Conservation (phyloP, 208 protist genomes). For the Acanthamoeba triangularis region DNA sequence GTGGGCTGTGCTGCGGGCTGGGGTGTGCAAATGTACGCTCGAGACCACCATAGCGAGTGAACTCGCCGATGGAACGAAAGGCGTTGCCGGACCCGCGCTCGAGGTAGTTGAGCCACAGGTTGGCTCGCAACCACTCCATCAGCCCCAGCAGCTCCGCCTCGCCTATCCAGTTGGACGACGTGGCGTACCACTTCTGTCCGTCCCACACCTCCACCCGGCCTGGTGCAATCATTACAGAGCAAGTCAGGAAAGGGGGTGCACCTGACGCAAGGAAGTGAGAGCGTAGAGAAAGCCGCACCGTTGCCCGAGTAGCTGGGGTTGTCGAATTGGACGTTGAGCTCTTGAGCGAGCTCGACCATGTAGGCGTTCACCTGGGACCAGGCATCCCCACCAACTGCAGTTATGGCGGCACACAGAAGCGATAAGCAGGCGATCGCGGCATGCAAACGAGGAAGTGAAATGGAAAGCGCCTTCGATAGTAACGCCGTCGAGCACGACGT, state of each 20-base stretch:
- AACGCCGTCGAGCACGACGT: constrained; percentile 21
- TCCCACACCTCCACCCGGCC: constrained; percentile 13
- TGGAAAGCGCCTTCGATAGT: background rate
- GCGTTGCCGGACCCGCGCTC: background rate
- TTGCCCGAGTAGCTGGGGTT: constrained; percentile 57
- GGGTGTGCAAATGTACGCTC: background rate
- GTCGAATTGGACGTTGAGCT: constrained; percentile 68
- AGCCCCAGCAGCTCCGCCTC: constrained; percentile 38
- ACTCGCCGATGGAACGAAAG: constrained; percentile 52
- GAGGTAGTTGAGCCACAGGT: constrained; percentile 55
- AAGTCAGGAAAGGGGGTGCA: background rate
- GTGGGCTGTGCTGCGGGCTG: too few species aligned
- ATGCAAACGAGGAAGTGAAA: background rate
- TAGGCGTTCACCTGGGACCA: constrained; percentile 71
- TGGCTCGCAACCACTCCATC: constrained; percentile 52
- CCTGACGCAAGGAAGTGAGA: background rate
- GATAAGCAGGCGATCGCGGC: background rate
- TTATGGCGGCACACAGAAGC: background rate
- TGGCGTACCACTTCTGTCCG: background rate
- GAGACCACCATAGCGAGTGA: constrained; percentile 36
- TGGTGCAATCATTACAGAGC: background rate
- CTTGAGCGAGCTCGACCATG: constrained; percentile 57
- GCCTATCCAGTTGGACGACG: background rate
- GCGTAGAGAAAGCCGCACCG: background rate
- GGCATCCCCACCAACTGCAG: constrained; percentile 34